These are phyloP conservation scores for Rhazya stricta DNA, from an alignment of 257 asterid genomes.

Conservation along the genomic window DNA sequence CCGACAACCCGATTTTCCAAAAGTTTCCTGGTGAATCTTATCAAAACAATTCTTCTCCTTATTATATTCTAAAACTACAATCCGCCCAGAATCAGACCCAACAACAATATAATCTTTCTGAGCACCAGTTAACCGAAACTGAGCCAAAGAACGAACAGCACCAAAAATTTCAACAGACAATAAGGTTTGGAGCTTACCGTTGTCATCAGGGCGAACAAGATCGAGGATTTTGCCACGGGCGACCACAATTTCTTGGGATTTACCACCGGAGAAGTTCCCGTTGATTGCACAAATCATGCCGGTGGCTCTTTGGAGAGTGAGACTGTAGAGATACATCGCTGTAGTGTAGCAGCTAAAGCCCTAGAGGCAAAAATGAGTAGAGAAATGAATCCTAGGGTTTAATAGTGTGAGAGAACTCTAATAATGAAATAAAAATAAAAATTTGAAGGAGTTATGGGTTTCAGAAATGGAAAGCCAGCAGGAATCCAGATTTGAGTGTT, in stretches of 20 bases:
- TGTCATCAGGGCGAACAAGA: constrained; percentile 93
- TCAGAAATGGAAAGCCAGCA: no score
- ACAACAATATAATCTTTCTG: constrained; percentile 90
- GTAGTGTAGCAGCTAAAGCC: constrained; percentile 24
- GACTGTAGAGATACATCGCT: constrained; percentile 77
- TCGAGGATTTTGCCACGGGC: constrained; percentile 94
- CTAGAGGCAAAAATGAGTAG: constrained; percentile 3
- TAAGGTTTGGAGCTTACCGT: constrained; percentile 85
- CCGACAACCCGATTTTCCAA: constrained; percentile 94
- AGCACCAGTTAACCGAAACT: constrained; percentile 88
- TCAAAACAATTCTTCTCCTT: constrained; percentile 81
- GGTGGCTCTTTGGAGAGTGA: constrained; percentile 89
- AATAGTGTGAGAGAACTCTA: not conserved
- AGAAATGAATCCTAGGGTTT: constrained; percentile 3
- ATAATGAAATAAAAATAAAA: no score
- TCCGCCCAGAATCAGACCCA: constrained; percentile 95
- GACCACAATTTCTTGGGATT: constrained; percentile 78
- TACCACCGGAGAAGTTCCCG: constrained; percentile 95
- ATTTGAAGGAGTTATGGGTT: no score
- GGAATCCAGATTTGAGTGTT: no score
- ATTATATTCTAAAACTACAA: constrained; percentile 78
- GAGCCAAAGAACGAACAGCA: constrained; percentile 89
- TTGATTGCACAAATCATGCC: constrained; percentile 84
- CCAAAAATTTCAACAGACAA: constrained; percentile 91
- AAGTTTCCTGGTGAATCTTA: constrained; percentile 91